Percentiles rank a stretch among this genome's conserved stretches.
Evolutionary conservation across 768 basidiomycete species (phyloP).

Genomic region (Termitomyces sp.): DNA sequence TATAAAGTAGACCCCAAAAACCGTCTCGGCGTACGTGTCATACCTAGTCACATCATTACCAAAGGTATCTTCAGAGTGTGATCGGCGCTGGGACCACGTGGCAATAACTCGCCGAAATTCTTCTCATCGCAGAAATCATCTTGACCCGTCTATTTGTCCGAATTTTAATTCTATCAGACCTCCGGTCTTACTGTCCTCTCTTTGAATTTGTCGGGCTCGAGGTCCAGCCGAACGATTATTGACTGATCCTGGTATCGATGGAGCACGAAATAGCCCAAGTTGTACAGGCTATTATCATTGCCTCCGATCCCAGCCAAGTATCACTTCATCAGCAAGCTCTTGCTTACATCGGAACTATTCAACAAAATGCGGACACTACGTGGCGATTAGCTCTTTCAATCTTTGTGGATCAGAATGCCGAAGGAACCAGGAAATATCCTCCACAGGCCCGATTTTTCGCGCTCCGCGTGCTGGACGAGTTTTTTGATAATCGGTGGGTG

Average conservation of each 20-base stretch:
- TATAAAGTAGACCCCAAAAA: too few relatives aligned
- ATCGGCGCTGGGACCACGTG: conserved; percentile 15
- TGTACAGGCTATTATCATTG: conserved; percentile 83
- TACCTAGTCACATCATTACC: too few relatives aligned
- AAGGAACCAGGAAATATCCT: conserved; percentile 64
- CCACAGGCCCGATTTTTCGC: conserved; percentile 77
- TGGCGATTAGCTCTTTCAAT: conserved; percentile 81
- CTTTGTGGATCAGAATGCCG: conserved; percentile 57
- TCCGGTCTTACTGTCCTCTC: conserved; percentile 2
- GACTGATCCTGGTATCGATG: conserved; percentile 34
- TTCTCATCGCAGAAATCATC: conserved; percentile 15
- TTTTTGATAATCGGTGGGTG: conserved; percentile 76
- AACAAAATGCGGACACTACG: conserved; percentile 65
- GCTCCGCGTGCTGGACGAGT: conserved; percentile 75
- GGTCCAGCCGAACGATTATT: neutral
- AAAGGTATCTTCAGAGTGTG: neutral
- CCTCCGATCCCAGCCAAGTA: conserved; percentile 71
- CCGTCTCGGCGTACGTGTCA: neutral
- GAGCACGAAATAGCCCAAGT: conserved; percentile 72
- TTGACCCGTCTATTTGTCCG: conserved; percentile 11
- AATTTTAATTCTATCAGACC: conserved; percentile 16
- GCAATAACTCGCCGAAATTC: conserved; percentile 14
- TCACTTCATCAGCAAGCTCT: conserved; percentile 82
- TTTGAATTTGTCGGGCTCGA: neutral
- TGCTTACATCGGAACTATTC: conserved; percentile 73